A percentile compares a stretch with the other conserved stretches of the same genome.
Conservation (phyloP, 805 yeast species). For the Torulaspora delbrueckii region DNA sequence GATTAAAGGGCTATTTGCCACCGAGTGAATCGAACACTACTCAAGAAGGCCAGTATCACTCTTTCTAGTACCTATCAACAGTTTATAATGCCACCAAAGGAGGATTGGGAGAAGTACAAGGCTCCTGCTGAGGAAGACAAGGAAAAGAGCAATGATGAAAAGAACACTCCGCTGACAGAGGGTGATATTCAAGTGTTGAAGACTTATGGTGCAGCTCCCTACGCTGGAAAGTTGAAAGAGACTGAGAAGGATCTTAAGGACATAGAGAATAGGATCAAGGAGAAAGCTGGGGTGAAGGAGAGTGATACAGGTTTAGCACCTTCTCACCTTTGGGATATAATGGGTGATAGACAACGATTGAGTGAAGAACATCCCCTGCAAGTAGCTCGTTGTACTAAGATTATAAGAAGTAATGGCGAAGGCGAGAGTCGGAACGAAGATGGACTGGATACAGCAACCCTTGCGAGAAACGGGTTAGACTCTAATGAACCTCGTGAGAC, state of each 20-base stretch:
- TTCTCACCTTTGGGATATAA: conserved; percentile 95
- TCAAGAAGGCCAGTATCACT: not conserved
- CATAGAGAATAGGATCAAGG: conserved; percentile 83
- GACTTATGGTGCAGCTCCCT: conserved; percentile 97
- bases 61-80: not conserved
- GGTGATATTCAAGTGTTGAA: conserved; percentile 96
- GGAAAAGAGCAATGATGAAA: conserved; percentile 55
- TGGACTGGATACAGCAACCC: conserved; percentile 8
- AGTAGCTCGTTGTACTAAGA: conserved; percentile 98
- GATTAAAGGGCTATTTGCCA: conserved; percentile 17
- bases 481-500: conserved; percentile 17
- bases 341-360: conserved; percentile 92
- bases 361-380: conserved; percentile 93
- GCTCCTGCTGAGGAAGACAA: conserved; percentile 70
- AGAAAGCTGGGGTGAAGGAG: conserved; percentile 89
- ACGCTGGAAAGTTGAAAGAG: conserved; percentile 71
- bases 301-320: conserved; percentile 97
- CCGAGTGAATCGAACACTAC: conserved; percentile 8
- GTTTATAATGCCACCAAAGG: conserved; percentile 81
- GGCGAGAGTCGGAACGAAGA: conserved; percentile 31
- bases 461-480: conserved; percentile 21
- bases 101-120: conserved; percentile 96
- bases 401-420: conserved; percentile 61
- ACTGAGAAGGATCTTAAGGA: conserved; percentile 84
- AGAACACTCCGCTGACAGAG: conserved; percentile 82